These are phyloP conservation scores for Drechslerella stenobrocha DNA, from an alignment of 2,329 filamentous ascomycete species.

Conservation along the genomic window DNA sequence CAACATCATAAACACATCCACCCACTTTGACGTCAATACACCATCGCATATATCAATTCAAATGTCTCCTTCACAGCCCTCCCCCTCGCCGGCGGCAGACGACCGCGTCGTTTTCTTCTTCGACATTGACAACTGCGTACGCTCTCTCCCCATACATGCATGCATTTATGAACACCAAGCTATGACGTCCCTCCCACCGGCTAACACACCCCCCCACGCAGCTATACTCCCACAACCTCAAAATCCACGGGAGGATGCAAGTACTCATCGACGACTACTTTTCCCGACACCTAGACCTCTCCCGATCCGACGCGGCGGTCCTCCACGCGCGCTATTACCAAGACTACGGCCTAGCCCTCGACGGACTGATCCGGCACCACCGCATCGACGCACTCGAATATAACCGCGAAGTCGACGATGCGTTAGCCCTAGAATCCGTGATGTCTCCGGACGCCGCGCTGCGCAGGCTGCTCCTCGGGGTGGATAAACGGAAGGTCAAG, in stretches of 20 bases:
- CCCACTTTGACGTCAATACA: too few relatives aligned
- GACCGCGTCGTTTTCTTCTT: conserved; percentile 69
- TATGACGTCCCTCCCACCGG: too few relatives aligned
- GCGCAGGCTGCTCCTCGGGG: conserved; percentile 73
- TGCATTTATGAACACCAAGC: neutral
- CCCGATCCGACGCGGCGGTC: conserved; percentile 75
- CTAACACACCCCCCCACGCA: neutral
- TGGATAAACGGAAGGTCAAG: conserved; percentile 78
- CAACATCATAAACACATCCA: too few relatives aligned
- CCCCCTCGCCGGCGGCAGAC: conserved; percentile 52
- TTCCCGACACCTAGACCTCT: conserved; percentile 59
- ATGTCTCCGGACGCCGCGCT: conserved; percentile 77
- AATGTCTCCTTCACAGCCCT: neutral
- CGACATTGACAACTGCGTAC: conserved; percentile 94
- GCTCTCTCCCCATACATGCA: conserved; percentile 55
- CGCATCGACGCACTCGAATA: conserved; percentile 94
- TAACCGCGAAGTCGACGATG: conserved; percentile 92
- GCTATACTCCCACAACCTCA: conserved; percentile 54
- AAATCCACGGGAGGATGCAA: conserved; percentile 87
- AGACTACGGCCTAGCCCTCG: conserved; percentile 94
- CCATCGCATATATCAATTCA: too few relatives aligned
- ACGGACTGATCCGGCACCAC: conserved; percentile 90
- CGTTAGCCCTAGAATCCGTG: conserved; percentile 80
- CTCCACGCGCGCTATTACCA: conserved; percentile 92
- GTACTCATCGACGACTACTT: conserved; percentile 68